Evolutionary conservation across 1,139 yeast genomes (phyloP), one percentile per base, ranked within the genome.

Genomic region (Geotrichum phurueaensis): DNA sequence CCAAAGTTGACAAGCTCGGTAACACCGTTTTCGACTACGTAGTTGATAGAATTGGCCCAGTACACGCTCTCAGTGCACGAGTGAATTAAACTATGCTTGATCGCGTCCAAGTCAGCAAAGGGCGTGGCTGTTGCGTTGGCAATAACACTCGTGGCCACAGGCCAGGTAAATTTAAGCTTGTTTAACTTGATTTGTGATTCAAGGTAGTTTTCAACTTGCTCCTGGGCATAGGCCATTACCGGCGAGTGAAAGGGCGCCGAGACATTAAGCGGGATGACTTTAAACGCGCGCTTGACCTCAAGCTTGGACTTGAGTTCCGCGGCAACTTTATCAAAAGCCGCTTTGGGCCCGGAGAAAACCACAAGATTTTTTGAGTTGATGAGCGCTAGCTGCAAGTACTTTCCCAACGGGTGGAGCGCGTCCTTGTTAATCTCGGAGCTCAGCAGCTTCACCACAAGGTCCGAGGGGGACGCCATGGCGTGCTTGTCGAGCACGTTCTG

Each of bases 231-330:
- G 27, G 63, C 61, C 68, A 84, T 73, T 23, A 76, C 64, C 1
- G 70, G 65, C 56, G 78, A 79, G 68, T 84, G 87, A 69, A 84
- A 84, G 6, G 87, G 86, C 1, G 84, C 80, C 2, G 77, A 71
- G 1, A 83, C 86, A 0, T 82, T 79, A 54, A 84, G 69, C 31
- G 66, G 67, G 9, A 73, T 70, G 2, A 71, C 62, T 58, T 74
- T 71, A 49, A 72, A 62, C 1, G 75, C 65, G 12, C 67, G 59
- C 59, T 36, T 64, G 27, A 58, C 53, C 3, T 23, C 54, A 7
- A 60, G 51, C 13, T 51, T 29, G 2, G 59, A 33, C 29, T 63
- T 62, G 45, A 63, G 50, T 10, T 50, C 47, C 7, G 31, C 33
- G 0, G 63, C 51, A 1, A 62, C 50, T n/a, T 25, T 49, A 29